These are phyloP conservation scores for Triticum timopheevii DNA, from an alignment of 176 grass and related monocot species.

Conservation along the genomic window DNA sequence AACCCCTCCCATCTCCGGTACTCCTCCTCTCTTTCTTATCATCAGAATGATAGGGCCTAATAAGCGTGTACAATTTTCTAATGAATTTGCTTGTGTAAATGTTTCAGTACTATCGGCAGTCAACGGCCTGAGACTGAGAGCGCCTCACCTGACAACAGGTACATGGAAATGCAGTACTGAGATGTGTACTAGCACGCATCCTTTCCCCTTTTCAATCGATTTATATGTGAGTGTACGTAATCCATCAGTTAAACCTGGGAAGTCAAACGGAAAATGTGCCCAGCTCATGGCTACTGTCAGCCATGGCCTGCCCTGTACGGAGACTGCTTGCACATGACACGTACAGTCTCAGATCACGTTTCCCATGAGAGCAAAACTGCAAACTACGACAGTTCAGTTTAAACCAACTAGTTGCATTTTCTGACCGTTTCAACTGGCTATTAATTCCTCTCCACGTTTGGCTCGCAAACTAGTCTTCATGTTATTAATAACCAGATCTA, in stretches of 20 bases:
- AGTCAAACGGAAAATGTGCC: neutral
- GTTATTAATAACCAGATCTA: neutral
- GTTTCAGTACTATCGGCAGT: constrained; percentile 46
- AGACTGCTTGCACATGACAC: neutral
- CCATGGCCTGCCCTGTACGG: neutral
- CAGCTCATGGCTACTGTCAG: neutral
- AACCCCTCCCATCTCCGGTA: constrained; percentile 68
- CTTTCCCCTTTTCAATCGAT: neutral
- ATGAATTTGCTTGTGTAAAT: neutral
- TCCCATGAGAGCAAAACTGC: neutral
- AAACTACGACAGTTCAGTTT: neutral
- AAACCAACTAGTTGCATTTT: neutral
- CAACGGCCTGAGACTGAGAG: constrained; percentile 35
- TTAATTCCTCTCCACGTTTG: neutral
- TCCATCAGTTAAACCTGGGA: neutral
- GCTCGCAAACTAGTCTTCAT: neutral
- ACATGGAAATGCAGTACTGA: neutral
- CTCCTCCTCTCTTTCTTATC: neutral
- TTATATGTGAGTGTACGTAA: neutral
- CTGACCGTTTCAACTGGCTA: constrained; percentile 17
- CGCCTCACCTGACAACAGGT: constrained; percentile 45
- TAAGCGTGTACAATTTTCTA: no score
- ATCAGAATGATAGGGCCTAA: no score
- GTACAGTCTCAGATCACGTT: neutral
- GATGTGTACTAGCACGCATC: neutral